phyloP scores from a whole-genome alignment of 768 basidiomycete genomes.

The Xerocomellus chrysenteron region DNA sequence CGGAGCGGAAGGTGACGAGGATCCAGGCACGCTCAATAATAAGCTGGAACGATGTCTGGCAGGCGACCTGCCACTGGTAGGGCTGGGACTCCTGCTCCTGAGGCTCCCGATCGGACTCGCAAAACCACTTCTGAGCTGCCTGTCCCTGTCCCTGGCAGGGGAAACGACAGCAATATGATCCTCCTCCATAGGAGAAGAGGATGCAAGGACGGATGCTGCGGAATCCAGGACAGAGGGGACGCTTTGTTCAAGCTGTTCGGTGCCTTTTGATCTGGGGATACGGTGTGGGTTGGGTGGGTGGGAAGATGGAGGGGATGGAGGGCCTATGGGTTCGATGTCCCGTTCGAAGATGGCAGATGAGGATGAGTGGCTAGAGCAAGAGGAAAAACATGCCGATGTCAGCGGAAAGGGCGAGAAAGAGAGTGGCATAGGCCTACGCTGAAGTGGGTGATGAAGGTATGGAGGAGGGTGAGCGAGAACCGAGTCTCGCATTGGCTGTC shows the following conservation, averaged over 20 bases:
- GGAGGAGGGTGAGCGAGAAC: constrained; percentile 67
- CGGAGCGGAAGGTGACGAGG: constrained; percentile 23
- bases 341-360: constrained; percentile 91
- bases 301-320: constrained; percentile 39
- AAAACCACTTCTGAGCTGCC: constrained; percentile 49
- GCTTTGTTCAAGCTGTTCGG: constrained; percentile 73
- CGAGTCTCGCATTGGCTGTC: constrained; percentile 43
- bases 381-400: background rate
- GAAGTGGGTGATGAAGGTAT: constrained; percentile 81
- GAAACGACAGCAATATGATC: constrained; percentile 65
- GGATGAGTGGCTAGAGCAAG: constrained; percentile 53
- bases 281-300: constrained; percentile 64
- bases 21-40: constrained; percentile 48
- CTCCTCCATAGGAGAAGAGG: constrained; percentile 43
- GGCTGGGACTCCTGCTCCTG: constrained; percentile 69
- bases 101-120: constrained; percentile 62
- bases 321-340: constrained; percentile 69
- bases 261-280: constrained; percentile 67
- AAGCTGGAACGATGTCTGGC: constrained; percentile 41
- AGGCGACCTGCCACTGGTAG: constrained; percentile 41
- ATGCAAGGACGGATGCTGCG: constrained; percentile 71
- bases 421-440: constrained; percentile 48
- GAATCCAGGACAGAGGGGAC: constrained; percentile 85
- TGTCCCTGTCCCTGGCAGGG: constrained; percentile 42
- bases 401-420: constrained; percentile 3